Evolutionary conservation across 192 early-diverging fungal species (phyloP).

Genomic region (Linderina pennispora): DNA sequence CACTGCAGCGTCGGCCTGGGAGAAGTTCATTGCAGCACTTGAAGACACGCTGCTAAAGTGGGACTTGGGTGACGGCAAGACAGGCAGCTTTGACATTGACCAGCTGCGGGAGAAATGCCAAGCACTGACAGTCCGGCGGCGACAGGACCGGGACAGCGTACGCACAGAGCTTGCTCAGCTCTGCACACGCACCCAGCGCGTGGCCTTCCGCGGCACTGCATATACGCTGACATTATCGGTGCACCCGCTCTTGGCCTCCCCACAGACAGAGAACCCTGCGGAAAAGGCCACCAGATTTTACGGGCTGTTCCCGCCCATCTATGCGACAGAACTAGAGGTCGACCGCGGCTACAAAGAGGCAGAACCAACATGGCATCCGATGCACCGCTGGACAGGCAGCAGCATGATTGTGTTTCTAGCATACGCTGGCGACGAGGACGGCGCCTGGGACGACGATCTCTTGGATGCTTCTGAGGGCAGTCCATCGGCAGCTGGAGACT

Average conservation of each 20-base stretch:
- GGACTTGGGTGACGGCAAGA: slow-evolving; percentile 50
- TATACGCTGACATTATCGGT: slow-evolving; percentile 32
- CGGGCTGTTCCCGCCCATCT: slow-evolving; percentile 35
- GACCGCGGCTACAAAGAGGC: slow-evolving; percentile 36
- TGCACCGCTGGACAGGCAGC: slow-evolving; percentile 67
- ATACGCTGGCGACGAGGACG: slow-evolving; percentile 28
- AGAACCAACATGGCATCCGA: slow-evolving; percentile 42
- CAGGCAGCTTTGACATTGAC: slow-evolving; percentile 45
- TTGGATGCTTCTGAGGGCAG: slow-evolving; percentile 11
- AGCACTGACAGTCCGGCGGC: slow-evolving; percentile 15
- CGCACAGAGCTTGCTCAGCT: slow-evolving; percentile 21
- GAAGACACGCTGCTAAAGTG: slow-evolving; percentile 54
- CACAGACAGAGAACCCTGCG: background rate
- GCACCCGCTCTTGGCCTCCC: slow-evolving; percentile 21
- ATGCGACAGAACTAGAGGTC: slow-evolving; percentile 34
- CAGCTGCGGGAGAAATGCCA: slow-evolving; percentile 21
- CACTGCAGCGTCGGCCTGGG: slow-evolving; percentile 64
- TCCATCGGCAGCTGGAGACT: slow-evolving; percentile 10
- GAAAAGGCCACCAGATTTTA: slow-evolving; percentile 8
- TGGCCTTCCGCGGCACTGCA: slow-evolving; percentile 22
- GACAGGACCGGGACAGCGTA: slow-evolving; percentile 21
- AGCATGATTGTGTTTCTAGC: slow-evolving; percentile 51
- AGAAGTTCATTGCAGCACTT: slow-evolving; percentile 55
- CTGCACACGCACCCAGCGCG: slow-evolving; percentile 19
- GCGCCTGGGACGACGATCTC: slow-evolving; percentile 8